These are phyloP conservation scores for Boletellus dicymbophilus DNA, from an alignment of 1,284 basidiomycete genomes.

Conservation along the genomic window DNA sequence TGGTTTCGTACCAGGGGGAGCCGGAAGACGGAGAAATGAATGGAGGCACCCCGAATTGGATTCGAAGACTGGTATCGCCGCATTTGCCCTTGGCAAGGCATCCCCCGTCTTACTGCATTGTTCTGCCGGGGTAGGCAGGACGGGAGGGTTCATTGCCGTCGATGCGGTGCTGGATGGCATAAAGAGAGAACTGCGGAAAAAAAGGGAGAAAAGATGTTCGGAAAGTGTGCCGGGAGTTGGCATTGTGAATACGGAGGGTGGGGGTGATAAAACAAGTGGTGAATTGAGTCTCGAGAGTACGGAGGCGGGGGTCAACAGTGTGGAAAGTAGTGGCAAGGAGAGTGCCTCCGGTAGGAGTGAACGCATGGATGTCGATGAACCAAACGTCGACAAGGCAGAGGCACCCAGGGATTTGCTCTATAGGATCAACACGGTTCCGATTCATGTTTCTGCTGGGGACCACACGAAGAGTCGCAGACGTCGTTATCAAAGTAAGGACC, in stretches of 20 bases:
- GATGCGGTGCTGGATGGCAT: slow-evolving; percentile 86
- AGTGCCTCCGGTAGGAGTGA: slow-evolving; percentile 4
- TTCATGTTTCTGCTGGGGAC: slow-evolving; percentile 32
- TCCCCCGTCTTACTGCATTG: slow-evolving; percentile 75
- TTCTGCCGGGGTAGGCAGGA: slow-evolving; percentile 90
- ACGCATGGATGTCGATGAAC: slow-evolving; percentile 31
- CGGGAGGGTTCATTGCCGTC: slow-evolving; percentile 89
- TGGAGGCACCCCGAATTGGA: slow-evolving; percentile 43
- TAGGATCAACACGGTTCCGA: slow-evolving; percentile 27
- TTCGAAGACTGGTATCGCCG: slow-evolving; percentile 49
- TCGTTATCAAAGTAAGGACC: slow-evolving; percentile 1
- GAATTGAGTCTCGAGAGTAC: slow-evolving; percentile 4
- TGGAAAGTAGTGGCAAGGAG: slow-evolving; percentile 4
- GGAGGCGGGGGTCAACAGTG: slow-evolving; percentile 3
- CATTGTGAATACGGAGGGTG: neutral
- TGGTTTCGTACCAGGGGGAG: slow-evolving; percentile 6
- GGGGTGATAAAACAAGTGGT: neutral
- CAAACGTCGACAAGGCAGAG: neutral
- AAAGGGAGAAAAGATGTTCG: slow-evolving; percentile 14
- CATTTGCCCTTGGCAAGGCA: slow-evolving; percentile 44
- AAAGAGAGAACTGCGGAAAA: slow-evolving; percentile 56
- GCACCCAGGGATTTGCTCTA: slow-evolving; percentile 1
- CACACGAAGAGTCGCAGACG: slow-evolving; percentile 19
- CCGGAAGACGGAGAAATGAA: slow-evolving; percentile 24
- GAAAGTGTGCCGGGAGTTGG: slow-evolving; percentile 1